Conservation (phyloP, 148 eudicot genomes). For the Rhododendron vialii region DNA sequence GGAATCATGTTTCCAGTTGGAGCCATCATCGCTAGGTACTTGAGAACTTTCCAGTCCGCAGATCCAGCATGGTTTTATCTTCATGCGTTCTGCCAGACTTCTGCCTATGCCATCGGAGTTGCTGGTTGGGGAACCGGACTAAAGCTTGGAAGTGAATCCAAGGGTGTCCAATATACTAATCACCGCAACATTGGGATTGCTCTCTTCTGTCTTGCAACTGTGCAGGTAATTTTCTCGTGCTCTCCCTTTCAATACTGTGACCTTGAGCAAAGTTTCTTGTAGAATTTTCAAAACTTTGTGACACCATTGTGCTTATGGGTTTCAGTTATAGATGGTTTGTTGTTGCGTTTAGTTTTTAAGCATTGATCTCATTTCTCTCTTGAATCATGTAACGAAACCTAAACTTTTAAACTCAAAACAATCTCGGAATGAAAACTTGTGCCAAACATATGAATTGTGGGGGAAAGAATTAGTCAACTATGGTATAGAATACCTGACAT, state of each 20-base stretch:
- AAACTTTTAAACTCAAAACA: background rate
- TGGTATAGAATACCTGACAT: background rate
- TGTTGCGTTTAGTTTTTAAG: background rate
- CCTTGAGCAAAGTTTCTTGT: background rate
- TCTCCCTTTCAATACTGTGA: background rate
- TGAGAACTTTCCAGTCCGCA: constrained; percentile 63
- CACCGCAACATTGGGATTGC: constrained; percentile 85
- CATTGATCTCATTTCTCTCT: background rate
- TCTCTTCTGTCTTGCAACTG: constrained; percentile 79
- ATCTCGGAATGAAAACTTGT: background rate
- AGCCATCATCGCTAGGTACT: constrained; percentile 65
- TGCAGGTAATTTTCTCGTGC: constrained; percentile 57
- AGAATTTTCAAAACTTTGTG: background rate
- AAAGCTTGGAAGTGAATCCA: constrained; percentile 72
- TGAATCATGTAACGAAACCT: background rate
- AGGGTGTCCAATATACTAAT: constrained; percentile 41
- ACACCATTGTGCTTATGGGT: background rate
- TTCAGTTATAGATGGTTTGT: background rate
- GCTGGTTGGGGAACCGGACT: constrained; percentile 98
- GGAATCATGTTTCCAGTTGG: constrained; percentile 84
- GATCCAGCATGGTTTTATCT: constrained; percentile 94
- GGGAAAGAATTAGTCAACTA: background rate
- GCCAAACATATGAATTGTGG: background rate
- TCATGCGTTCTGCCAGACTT: constrained; percentile 65
- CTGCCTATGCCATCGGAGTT: constrained; percentile 80